Evolutionary conservation across 1,284 basidiomycete genomes (phyloP).

Genomic region (Gymnopus androsaceus): DNA sequence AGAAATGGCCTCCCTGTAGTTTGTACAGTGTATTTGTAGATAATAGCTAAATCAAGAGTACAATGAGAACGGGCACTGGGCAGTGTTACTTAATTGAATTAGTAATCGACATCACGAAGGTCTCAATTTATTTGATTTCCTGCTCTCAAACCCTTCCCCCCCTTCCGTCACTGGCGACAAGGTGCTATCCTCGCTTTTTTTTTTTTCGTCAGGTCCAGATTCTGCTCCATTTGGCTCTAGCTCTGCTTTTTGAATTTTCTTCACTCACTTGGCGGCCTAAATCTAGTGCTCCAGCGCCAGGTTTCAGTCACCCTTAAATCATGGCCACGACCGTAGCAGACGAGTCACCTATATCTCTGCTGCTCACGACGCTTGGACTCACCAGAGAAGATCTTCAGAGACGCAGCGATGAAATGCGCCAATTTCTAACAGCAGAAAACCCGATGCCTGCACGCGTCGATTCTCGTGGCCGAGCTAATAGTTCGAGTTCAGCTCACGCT

Average conservation of each 20-base stretch:
- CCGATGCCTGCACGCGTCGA: slow-evolving; percentile 44
- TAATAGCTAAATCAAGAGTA: too few relatives aligned
- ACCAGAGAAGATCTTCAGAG: slow-evolving; percentile 68
- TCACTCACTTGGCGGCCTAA: neutral
- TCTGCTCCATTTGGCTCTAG: too few relatives aligned
- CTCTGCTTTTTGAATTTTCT: too few relatives aligned
- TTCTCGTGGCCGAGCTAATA: slow-evolving; percentile 38
- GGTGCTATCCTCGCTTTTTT: neutral
- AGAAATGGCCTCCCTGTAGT: neutral
- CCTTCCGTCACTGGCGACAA: neutral
- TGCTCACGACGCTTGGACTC: slow-evolving; percentile 65
- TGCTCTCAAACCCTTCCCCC: slow-evolving; percentile 1
- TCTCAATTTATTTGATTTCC: slow-evolving; percentile 15
- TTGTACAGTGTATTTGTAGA: neutral
- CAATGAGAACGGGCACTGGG: too few relatives aligned
- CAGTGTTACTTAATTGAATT: too few relatives aligned
- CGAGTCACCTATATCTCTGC: slow-evolving; percentile 61
- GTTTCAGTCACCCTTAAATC: slow-evolving; percentile 5
- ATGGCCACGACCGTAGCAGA: slow-evolving; percentile 31
- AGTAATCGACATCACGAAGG: too few relatives aligned
- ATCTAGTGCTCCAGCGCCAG: neutral
- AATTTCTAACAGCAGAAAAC: slow-evolving; percentile 62
- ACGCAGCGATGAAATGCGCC: slow-evolving; percentile 72
- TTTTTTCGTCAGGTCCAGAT: slow-evolving; percentile 1
- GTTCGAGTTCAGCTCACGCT: slow-evolving; percentile 37